Evolutionary conservation across 257 asterid species (phyloP), one percentile per base, ranked within the genome.

Genomic region (Solanum boliviense): DNA sequence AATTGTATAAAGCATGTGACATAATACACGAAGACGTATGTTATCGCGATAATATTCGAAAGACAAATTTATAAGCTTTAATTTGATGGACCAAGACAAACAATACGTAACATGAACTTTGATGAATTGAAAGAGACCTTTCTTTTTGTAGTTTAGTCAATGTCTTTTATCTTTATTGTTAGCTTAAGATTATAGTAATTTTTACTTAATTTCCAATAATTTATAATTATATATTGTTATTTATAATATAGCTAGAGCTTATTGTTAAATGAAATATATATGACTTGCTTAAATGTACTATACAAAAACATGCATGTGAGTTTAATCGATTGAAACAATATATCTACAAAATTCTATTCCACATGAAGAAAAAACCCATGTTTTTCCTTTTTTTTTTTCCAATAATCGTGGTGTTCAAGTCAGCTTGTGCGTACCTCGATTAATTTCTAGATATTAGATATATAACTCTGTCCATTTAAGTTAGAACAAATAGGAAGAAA

Each of bases 371-470:
- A 23, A 79, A 46, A 23, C 0, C 5, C n/a, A 41, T 41, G n/a
- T 11, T 38, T 75, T 62, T 60, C 25, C 0, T 20, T 7, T 7
- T 20, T 20, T 0, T 18, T 20, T 7, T 1, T 13, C 0, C 25
- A 8, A 60, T 60, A 60, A 8, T 60, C 1, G 3, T 8, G 27
- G 1, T 65, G 9, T 25, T 25, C 1, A 3, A 10, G 18, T n/a
- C 9, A n/a, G 18, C 16, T 65, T 5, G 4, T n/a, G 4, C 1
- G 8, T 5, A 25, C 0, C 1, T 65, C 2, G 1, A n/a, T 5
- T 65, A 1, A n/a, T 25, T 62, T 11, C 1, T 60, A 60, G 68
- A 60, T 60, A 21, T 60, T 21, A 60, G 6, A 21, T 56, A 18
- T 56, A 18, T 23, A 60, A 56, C n/a, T 56, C 10, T 56, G n/a